Base-by-base conservation (phyloP, 2,329 filamentous ascomycete species). In the Magnaporthales sp. region DNA sequence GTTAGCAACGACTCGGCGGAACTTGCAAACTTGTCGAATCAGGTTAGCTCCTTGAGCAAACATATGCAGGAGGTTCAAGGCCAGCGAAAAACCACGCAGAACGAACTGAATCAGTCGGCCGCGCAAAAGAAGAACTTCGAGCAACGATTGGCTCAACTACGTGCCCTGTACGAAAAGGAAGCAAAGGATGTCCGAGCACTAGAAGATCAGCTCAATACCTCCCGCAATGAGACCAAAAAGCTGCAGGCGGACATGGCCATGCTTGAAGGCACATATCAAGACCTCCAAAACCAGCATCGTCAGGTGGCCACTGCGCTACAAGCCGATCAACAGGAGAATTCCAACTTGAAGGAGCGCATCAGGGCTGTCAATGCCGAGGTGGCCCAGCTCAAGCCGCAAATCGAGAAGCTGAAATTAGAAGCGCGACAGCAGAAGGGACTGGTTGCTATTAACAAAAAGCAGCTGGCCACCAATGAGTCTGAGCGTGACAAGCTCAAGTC, bases 391-490 rank as follows among this genome's bases (percentile, higher is more conserved):
- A 96, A 93, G 77, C 93, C 93, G 32, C 89, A 94, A 71, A 87
- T 99, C 65, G 95, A 99, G 76, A 98, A 97, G 81, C 84, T 96
- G 72, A 93, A 91, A 76, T 92, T 90, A 13, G 93, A 97, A 72
- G 93, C 93, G 29, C 89, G 95, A 58, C 95, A 98, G 77, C 93
- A 98, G 75, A 98, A 96, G 80, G 95, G 95, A 22, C 83, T 98
- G 70, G 94, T 96, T 31, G 93, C 95, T 60, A 99, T 99, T 80
- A 97, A 97, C 80, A 98, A 96, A 83, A 99, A 99, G 80, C 95
- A 99, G 79, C 82, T 98, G 68, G 87, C 90, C 46, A 97, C 93
- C 0, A 92, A 90, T 67, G 95, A 99, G 77, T 86, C 86, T 63
- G 94, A 98, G 76, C 87, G 91, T 32, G 94, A 98, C 68, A 94